These are phyloP conservation scores for Picea sitchensis DNA, from an alignment of 75 land plant genomes.

Conservation along the genomic window DNA sequence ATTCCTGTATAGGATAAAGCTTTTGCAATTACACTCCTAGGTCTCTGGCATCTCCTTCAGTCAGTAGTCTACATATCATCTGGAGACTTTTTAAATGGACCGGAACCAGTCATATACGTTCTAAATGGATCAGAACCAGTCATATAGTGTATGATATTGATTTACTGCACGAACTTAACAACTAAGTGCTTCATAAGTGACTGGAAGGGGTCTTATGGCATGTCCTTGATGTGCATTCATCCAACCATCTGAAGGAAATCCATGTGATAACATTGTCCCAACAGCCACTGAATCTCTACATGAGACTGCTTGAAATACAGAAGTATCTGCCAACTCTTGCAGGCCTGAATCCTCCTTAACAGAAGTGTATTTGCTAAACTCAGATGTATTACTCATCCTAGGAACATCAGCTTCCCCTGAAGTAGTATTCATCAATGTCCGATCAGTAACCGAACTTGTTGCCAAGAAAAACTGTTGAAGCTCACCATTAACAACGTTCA, in stretches of 20 bases:
- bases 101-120: background rate
- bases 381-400: background rate
- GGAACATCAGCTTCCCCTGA: background rate
- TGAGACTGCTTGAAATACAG: constrained; percentile 51
- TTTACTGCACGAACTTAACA: background rate
- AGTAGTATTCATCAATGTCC: background rate
- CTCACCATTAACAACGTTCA: background rate
- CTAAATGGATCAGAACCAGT: background rate
- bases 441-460: background rate
- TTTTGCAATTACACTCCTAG: background rate
- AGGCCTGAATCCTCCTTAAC: background rate
- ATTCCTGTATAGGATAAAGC: background rate
- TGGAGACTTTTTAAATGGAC: background rate
- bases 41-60: background rate
- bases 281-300: constrained; percentile 66
- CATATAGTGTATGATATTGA: background rate
- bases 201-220: constrained; percentile 6
- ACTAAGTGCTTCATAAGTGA: constrained; percentile 12
- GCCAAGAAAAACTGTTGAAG: constrained; percentile 5
- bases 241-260: constrained; percentile 10
- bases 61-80: background rate
- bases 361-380: background rate
- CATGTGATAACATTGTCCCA: constrained; percentile 41
- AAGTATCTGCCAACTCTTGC: constrained; percentile 7
- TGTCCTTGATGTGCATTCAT: constrained; percentile 20